Base-by-base conservation (phyloP, 148 eudicot species). In the Vaccinium darrowii region DNA sequence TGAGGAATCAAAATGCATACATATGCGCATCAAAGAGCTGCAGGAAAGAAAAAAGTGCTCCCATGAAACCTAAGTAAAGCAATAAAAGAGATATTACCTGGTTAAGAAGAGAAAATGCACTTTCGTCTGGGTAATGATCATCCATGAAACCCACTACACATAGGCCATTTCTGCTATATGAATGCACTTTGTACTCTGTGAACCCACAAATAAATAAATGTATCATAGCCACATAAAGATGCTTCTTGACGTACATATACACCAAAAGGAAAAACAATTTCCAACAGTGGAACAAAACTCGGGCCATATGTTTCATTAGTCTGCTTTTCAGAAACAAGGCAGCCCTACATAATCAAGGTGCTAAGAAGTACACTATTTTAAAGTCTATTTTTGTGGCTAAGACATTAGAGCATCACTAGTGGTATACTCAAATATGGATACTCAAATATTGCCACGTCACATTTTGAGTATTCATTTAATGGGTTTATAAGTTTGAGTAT, bases 61-160 rank as follows among this genome's bases (percentile, higher is more conserved):
- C 43, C 27, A 1, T 19, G 5, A n/a, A 65, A 65, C 27, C 27
- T 14, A 69, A 27, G 13, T 19, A 14, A 47, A 49, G 7, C 21
- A 11, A 58, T 2, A 76, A 39, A 23, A 75, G 36, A 12, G 25
- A 51, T 52, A 12, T 39, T 80, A 93, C 97, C 97, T 94, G 88
- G 85, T 92, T 92, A 23, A 94, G 91, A 81, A 93, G 82, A 73
- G 94, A 93, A 86, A 92, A 93, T 80, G 96, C 90, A 86, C 99
- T 97, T 84, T 98, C 90, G 81, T 94, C 98, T 18, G 99, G 99
- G 83, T 97, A 97, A 87, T 95, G 96, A 82, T 97, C 98, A 88
- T 97, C 98, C 98, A 97, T 97, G 84, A 95, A 97, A 39, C 96
- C 99, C 90, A 97, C 74, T 14, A 89, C 96, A 84, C 98, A 94